Percentiles rank a stretch among this genome's conserved stretches.
These are phyloP conservation scores for Pythium dissimile DNA, from an alignment of 352 stramenopile genomes.

Conservation along the genomic window DNA sequence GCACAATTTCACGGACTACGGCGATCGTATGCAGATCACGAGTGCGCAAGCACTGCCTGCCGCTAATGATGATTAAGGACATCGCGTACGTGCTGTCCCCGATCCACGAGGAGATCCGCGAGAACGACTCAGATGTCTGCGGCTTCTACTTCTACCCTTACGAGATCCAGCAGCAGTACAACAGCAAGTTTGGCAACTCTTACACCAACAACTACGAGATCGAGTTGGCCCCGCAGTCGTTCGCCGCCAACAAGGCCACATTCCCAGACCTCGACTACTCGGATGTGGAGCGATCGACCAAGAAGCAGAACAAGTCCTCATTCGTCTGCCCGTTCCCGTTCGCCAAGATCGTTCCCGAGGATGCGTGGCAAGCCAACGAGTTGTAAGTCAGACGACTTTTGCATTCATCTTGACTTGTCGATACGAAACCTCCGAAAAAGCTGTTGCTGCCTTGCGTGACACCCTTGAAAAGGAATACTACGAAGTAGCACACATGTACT, in stretches of 20 bases:
- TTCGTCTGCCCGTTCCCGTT: conserved; percentile 71
- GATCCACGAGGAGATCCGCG: conserved; percentile 40
- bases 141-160: conserved; percentile 79
- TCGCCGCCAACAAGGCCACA: conserved; percentile 40
- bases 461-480: too few species aligned
- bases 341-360: conserved; percentile 45
- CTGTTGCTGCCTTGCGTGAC: too few species aligned
- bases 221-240: conserved; percentile 66
- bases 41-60: conserved; percentile 59
- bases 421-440: too few species aligned
- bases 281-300: conserved; percentile 53
- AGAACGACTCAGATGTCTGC: conserved; percentile 64
- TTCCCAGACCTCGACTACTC: conserved; percentile 60
- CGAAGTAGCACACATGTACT: too few species aligned
- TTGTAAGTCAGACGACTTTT: too few species aligned
- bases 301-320: conserved; percentile 58
- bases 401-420: too few species aligned
- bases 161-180: conserved; percentile 56
- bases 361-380: conserved; percentile 17
- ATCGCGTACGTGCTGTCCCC: conserved; percentile 59
- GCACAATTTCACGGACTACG: conserved; percentile 54
- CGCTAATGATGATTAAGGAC: conserved; percentile 47
- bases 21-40: conserved; percentile 67
- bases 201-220: conserved; percentile 74
- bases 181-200: conserved; percentile 53